A percentile compares a stretch with the other conserved stretches of the same genome.
Evolutionary conservation across 2,329 filamentous ascomycete species (phyloP).

Genomic region (Diplocarpon rosae): DNA sequence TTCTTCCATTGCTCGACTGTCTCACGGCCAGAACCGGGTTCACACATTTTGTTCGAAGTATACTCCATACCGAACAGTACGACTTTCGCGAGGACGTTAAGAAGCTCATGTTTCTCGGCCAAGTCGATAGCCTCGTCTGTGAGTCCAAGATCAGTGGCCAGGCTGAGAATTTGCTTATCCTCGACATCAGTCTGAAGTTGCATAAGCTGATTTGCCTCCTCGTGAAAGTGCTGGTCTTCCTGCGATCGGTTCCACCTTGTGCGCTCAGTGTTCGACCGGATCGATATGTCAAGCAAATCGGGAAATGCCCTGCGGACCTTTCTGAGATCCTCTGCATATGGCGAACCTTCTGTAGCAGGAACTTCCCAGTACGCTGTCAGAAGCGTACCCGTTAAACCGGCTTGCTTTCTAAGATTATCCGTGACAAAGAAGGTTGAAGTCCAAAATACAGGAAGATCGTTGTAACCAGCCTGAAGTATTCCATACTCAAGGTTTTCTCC

Average conservation of each 20-base stretch:
- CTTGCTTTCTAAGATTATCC: slow-evolving; percentile 49
- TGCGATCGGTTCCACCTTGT: slow-evolving; percentile 46
- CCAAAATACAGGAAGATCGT: slow-evolving; percentile 71
- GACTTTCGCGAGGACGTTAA: slow-evolving; percentile 47
- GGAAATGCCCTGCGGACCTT: slow-evolving; percentile 41
- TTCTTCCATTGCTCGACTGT: slow-evolving; percentile 2
- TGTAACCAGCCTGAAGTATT: slow-evolving; percentile 52
- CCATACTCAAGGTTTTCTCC: slow-evolving; percentile 55
- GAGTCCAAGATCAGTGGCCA: slow-evolving; percentile 38
- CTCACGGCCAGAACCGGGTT: slow-evolving; percentile 5
- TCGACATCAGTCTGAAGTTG: slow-evolving; percentile 32
- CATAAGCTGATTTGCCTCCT: slow-evolving; percentile 37
- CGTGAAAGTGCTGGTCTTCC: slow-evolving; percentile 35
- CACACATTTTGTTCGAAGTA: slow-evolving; percentile 1
- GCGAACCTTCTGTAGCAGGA: slow-evolving; percentile 16
- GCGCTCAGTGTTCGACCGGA: slow-evolving; percentile 47
- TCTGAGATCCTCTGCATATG: slow-evolving; percentile 23
- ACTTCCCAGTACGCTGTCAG: slow-evolving; percentile 26
- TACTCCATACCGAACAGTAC: slow-evolving; percentile 22
- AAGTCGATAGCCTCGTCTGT: slow-evolving; percentile 46
- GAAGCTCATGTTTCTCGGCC: slow-evolving; percentile 52
- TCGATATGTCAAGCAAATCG: slow-evolving; percentile 44
- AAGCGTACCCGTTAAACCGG: slow-evolving; percentile 37
- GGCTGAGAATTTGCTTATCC: slow-evolving; percentile 34
- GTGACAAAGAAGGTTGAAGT: slow-evolving; percentile 58